phyloP scores from a whole-genome alignment of 495 filamentous ascomycete species.

The Ramalina intermedia region DNA sequence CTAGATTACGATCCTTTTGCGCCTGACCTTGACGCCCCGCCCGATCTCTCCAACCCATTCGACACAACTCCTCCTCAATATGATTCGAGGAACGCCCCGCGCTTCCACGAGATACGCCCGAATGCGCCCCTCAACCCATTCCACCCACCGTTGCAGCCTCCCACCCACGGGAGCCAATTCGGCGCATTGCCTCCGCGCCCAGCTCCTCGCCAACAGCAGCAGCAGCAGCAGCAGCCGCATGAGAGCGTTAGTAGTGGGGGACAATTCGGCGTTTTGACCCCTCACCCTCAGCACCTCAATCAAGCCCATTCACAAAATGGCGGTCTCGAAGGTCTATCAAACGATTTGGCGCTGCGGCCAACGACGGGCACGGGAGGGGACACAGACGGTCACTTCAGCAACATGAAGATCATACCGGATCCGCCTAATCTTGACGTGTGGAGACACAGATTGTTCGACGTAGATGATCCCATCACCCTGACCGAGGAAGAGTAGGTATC shows the following conservation, averaged over 20 bases:
- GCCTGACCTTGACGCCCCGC: conserved; percentile 21
- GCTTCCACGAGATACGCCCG: conserved; percentile 17
- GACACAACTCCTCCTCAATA: conserved; percentile 20
- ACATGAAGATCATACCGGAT: conserved; percentile 44
- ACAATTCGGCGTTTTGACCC: conserved; percentile 33
- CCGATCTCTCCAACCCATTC: conserved; percentile 19
- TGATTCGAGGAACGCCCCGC: conserved; percentile 4
- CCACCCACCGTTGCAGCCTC: conserved; percentile 6
- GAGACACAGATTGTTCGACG: conserved; percentile 63
- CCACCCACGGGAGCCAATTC: conserved; percentile 19
- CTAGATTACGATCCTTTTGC: conserved; percentile 24
- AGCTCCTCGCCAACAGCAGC: conserved; percentile 1
- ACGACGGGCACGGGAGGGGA: conserved; percentile 14
- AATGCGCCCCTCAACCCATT: conserved; percentile 14
- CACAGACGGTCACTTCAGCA: conserved; percentile 37
- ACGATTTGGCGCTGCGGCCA: conserved; percentile 23
- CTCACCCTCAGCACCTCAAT: conserved; percentile 10
- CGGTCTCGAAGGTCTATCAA: conserved; percentile 22
- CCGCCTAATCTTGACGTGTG: conserved; percentile 59
- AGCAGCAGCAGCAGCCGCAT: conserved; percentile 14
- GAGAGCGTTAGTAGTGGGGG: conserved; percentile 5
- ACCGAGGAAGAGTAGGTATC: conserved; percentile 62
- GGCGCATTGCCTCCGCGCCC: conserved; percentile 21
- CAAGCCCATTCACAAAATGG: conserved; percentile 20
- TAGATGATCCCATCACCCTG: conserved; percentile 58